Evolutionary conservation across 163 green algal genomes (phyloP).

Genomic region (Trebouxia gelatinosa): DNA sequence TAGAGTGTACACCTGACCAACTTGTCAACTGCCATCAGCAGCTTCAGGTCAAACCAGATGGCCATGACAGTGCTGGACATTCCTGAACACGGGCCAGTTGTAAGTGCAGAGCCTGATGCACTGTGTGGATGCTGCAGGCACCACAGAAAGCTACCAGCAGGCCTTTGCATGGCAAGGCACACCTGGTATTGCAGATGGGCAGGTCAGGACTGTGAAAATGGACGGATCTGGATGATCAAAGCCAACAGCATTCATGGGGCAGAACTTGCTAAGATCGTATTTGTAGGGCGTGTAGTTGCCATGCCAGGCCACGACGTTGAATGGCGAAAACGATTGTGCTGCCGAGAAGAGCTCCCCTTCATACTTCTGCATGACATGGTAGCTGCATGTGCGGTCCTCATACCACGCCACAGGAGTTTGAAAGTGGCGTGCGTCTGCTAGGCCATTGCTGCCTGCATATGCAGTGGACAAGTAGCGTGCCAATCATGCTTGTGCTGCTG

Average conservation of each 20-base stretch:
- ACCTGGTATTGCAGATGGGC: conserved; percentile 66
- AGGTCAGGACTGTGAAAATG: conserved; percentile 95
- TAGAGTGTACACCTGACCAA: too few species aligned
- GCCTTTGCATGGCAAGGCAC: not conserved
- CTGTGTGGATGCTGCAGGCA: too few species aligned
- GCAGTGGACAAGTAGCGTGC: too few species aligned
- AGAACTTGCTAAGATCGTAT: conserved; percentile 74
- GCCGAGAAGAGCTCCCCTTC: conserved; percentile 81
- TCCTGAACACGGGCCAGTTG: too few species aligned
- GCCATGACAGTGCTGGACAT: too few species aligned
- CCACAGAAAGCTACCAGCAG: not conserved
- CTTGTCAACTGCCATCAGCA: too few species aligned
- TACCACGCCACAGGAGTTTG: conserved; percentile 81
- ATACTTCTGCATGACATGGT: conserved; percentile 82
- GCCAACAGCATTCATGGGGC: conserved; percentile 84
- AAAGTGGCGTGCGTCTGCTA: conserved; percentile 90
- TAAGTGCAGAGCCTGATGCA: too few species aligned
- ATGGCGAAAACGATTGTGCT: conserved; percentile 76
- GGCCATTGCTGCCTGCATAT: conserved; percentile 81
- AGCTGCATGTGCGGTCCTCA: conserved; percentile 64
- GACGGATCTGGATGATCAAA: conserved; percentile 93
- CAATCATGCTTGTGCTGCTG: too few species aligned
- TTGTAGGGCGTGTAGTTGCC: conserved; percentile 96
- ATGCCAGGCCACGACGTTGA: conserved; percentile 95
- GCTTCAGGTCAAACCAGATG: too few species aligned